Percentiles rank a stretch among this genome's conserved stretches.
Conservation (phyloP, 345 rosid species). For the Odontarrhena argentea region DNA sequence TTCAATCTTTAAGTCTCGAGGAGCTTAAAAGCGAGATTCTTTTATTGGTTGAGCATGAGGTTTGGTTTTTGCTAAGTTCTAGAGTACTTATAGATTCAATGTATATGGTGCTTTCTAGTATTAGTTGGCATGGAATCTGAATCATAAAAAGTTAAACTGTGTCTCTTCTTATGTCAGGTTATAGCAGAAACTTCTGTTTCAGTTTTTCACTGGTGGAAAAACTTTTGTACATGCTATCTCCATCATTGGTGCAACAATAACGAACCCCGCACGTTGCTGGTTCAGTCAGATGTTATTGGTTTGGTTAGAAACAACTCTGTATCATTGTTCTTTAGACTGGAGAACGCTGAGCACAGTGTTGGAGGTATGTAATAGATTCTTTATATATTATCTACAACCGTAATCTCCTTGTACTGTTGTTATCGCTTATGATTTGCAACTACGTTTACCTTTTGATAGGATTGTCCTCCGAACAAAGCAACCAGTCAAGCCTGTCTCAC, state of each 20-base stretch:
- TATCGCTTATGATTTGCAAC: conserved; percentile 3
- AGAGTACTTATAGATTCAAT: conserved; percentile 18
- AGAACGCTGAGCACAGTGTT: conserved; percentile 61
- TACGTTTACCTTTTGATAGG: conserved; percentile 46
- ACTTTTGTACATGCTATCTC: conserved; percentile 70
- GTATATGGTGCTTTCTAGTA: conserved; percentile 9
- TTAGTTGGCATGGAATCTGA: conserved; percentile 16
- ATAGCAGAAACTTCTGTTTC: conserved; percentile 54
- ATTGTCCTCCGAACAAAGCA: conserved; percentile 53
- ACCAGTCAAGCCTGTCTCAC: conserved; percentile 43
- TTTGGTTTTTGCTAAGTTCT: conserved; percentile 31
- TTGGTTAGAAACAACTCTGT: conserved; percentile 79
- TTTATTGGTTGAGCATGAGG: conserved; percentile 82
- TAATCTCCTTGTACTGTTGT: conserved; percentile 7
- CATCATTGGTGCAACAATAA: conserved; percentile 84
- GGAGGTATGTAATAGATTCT: conserved; percentile 55
- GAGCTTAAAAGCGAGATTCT: conserved; percentile 81
- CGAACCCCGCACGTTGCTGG: conserved; percentile 67
- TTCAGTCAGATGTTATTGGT: conserved; percentile 73
- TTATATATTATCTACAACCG: conserved; percentile 28
- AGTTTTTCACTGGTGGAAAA: conserved; percentile 70
- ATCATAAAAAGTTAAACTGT: conserved; percentile 37
- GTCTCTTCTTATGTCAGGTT: conserved; percentile 52
- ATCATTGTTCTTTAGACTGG: conserved; percentile 71
- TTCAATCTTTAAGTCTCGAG: conserved; percentile 72